Evolutionary conservation across 129 eudicot species (phyloP), one percentile per base, ranked within the genome.

Genomic region (Saussurea involucrata): DNA sequence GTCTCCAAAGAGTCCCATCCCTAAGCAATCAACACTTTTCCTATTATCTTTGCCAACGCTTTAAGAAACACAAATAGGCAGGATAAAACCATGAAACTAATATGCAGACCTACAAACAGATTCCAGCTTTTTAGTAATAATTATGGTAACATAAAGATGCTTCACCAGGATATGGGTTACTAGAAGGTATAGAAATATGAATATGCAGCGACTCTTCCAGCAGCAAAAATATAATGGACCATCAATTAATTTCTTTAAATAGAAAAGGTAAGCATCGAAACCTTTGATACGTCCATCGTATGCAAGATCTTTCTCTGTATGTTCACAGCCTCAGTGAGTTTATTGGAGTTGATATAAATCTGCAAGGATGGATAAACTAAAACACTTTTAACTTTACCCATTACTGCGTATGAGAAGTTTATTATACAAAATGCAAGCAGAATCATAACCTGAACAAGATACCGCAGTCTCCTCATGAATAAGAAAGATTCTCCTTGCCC

Each of bases 1-100:
- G 96, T 95, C 68, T 91, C 96, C 88, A 91, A 78, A 80, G 94
- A 86, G 46, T 86, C 82, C 97, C 98, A 89, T 20, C 97, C 97
- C 98, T 95, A 69, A 42, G 75, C 34, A 77, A 71, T 28, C 17
- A 73, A 55, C 6, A 49, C 32, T 37, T 61, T 20, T 58, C 18
- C 33, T 18, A 69, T 72, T 31, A 55, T 29, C 20, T 57, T 18
- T 73, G 8, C 42, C 25, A 7, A 27, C 55, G 32, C 4, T 71
- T 46, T 29, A 49, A 73, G 46, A 27, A 73, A 33, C 68, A 73
- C 78, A 58, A 21, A 58, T 58, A 57, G 21, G 63, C 63, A 55
- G 24, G 63, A 55, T 20, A 58, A 17, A 53, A 58, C 64, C 25
- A 58, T 58, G 64, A 58, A 58, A 18, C 25, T 20, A 53, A 53